phyloP scores from a whole-genome alignment of 164 flowering plant genomes.

The Umbellularia californica region DNA sequence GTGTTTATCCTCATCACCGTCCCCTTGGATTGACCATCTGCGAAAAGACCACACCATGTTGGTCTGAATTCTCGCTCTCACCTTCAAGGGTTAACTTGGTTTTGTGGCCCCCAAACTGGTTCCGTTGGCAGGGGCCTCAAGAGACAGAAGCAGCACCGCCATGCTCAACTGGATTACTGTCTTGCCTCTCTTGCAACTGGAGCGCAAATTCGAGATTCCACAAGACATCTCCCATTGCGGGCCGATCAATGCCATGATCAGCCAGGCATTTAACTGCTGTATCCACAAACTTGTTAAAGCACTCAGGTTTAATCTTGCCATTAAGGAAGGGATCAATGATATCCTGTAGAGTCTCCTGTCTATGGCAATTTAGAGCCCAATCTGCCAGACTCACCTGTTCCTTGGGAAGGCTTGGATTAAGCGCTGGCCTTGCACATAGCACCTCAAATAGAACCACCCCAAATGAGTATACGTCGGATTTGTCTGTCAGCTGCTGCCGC shows the following conservation, averaged over 20 bases:
- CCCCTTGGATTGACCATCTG: conserved; percentile 42
- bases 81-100: conserved; percentile 10
- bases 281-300: conserved; percentile 29
- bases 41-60: conserved; percentile 31
- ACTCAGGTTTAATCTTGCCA: conserved; percentile 28
- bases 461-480: conserved; percentile 19
- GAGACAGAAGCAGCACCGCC: neutral
- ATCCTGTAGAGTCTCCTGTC: conserved; percentile 21
- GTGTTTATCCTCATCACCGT: conserved; percentile 25
- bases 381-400: conserved; percentile 54
- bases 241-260: conserved; percentile 31
- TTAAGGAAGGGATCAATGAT: conserved; percentile 32
- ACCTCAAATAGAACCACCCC: conserved; percentile 34
- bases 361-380: conserved; percentile 30
- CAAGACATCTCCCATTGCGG: conserved; percentile 39
- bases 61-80: conserved; percentile 20
- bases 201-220: conserved; percentile 27
- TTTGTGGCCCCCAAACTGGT: neutral
- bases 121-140: conserved; percentile 4
- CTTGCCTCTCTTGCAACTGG: conserved; percentile 31
- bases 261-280: conserved; percentile 25
- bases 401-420: conserved; percentile 44
- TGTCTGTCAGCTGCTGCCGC: conserved; percentile 18
- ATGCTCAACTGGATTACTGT: neutral
- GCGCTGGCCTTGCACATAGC: conserved; percentile 46